Conservation (phyloP, 2,329 filamentous ascomycete genomes). For the Talaromyces sp. region DNA sequence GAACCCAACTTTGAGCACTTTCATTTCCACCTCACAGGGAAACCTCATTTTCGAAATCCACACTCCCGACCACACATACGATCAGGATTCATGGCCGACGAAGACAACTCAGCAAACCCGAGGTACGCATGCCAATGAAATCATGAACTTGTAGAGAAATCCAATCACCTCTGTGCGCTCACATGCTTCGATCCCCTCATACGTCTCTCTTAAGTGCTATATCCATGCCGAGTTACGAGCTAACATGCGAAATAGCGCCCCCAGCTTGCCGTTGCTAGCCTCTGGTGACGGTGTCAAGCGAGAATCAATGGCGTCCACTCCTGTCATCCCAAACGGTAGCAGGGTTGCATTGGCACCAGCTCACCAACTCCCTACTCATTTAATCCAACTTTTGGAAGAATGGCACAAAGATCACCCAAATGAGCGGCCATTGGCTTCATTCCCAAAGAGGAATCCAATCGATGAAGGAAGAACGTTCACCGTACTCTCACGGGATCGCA, state of each 20-base stretch:
- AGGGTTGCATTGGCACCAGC: neutral
- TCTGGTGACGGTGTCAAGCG: neutral
- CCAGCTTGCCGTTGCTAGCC: neutral
- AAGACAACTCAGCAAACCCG: neutral
- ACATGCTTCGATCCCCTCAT: neutral
- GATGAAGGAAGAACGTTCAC: neutral
- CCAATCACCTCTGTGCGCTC: neutral
- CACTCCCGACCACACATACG: neutral
- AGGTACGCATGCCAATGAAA: neutral
- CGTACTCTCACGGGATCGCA: neutral
- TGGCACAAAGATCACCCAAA: conserved; percentile 4
- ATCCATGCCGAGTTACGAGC: neutral
- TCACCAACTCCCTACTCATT: conserved; percentile 4
- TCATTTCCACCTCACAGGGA: neutral
- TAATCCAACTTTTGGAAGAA: conserved; percentile 6
- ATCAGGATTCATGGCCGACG: neutral
- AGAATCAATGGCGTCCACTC: neutral
- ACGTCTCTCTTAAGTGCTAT: too few species aligned
- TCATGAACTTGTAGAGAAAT: too few species aligned
- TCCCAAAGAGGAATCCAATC: neutral
- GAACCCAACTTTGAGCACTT: neutral
- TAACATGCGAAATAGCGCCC: neutral
- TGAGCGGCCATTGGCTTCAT: neutral
- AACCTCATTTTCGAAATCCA: neutral
- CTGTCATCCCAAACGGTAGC: neutral